Evolutionary conservation across 2,329 filamentous ascomycete species (phyloP), one percentile per base, ranked within the genome.

Genomic region (Aspergillus aculeatinus): DNA sequence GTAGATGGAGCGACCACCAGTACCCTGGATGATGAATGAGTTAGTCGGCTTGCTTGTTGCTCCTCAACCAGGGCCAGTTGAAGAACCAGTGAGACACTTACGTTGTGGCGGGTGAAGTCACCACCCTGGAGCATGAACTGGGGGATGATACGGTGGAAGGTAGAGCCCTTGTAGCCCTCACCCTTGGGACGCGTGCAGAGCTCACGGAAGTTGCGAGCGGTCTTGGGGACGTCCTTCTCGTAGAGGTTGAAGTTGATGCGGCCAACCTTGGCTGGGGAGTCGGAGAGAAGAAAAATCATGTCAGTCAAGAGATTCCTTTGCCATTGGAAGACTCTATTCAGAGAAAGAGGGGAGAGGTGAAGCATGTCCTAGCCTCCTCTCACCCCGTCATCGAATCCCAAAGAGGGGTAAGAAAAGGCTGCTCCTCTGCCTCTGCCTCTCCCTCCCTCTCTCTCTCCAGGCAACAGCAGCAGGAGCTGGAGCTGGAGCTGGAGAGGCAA

Each of bases 101-200:
- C 92, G 81, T 96, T 95, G 76, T 88, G 87, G 76, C 90, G 90
- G 80, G 92, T 96, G 84, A 96, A 96, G 85, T 96, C 92, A 85
- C 92, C 92, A 78, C 92, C 92, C 86, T 96, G 92, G 72, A 96
- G 89, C 92, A 96, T 96, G 86, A 96, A 96, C 60, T 91, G 79
- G 70, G 90, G 90, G 80, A 96, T 96, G 80, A 96, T 89, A 72
- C 92, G 91, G 86, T 96, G 92, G 89, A 96, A 96, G 68, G 85
- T 84, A 70, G 91, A 95, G 75, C 86, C 87, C 78, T 85, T 79
- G 85, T 96, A 96, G 71, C 91, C 91, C 79, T 90, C 88, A 74
- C 90, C 91, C 81, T 91, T 87, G 83, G 90, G 85, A 69, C 84
- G 84, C 65, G 88, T 92, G 89, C 89, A 92, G 74, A 95, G 89